These are phyloP conservation scores for Blastocladiella emersonii DNA, from an alignment of 371 early-diverging fungal species.

Conservation along the genomic window DNA sequence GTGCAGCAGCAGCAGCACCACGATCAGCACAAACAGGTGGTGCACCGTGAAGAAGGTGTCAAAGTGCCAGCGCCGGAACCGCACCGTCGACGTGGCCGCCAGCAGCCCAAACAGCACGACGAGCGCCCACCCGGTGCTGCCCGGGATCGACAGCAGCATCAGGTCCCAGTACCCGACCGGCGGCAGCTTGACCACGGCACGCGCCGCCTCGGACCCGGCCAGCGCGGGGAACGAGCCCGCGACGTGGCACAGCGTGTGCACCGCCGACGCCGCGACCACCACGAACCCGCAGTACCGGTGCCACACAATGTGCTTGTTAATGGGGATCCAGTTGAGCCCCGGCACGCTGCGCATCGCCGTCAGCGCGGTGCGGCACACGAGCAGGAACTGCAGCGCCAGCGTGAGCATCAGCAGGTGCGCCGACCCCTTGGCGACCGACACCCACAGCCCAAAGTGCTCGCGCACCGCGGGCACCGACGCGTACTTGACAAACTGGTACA, in stretches of 20 bases:
- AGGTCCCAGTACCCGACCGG: not conserved
- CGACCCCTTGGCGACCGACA: conserved; percentile 28
- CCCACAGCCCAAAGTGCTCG: not conserved
- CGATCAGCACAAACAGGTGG: conserved; percentile 39
- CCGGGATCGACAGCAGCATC: conserved; percentile 20
- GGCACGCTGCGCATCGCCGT: conserved; percentile 22
- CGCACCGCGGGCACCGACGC: not conserved
- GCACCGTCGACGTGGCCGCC: conserved; percentile 29
- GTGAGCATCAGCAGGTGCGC: conserved; percentile 19
- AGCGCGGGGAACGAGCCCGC: conserved; percentile 14
- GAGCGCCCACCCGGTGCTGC: conserved; percentile 31
- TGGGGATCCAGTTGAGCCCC: conserved; percentile 25
- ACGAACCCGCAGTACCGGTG: conserved; percentile 32
- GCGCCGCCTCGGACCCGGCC: not conserved
- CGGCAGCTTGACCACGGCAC: not conserved
- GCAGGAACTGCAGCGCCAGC: conserved; percentile 30
- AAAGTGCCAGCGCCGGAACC: conserved; percentile 29
- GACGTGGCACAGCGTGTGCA: conserved; percentile 32
- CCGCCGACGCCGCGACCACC: conserved; percentile 30
- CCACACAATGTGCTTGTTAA: conserved; percentile 39
- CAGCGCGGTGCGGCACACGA: conserved; percentile 34
- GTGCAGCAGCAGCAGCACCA: conserved; percentile 34
- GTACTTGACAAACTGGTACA: not conserved
- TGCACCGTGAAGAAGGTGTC: conserved; percentile 46
- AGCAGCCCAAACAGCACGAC: conserved; percentile 34